Base-by-base conservation (phyloP, 2,329 filamentous ascomycete species). In the Hypoxylon sp. region DNA sequence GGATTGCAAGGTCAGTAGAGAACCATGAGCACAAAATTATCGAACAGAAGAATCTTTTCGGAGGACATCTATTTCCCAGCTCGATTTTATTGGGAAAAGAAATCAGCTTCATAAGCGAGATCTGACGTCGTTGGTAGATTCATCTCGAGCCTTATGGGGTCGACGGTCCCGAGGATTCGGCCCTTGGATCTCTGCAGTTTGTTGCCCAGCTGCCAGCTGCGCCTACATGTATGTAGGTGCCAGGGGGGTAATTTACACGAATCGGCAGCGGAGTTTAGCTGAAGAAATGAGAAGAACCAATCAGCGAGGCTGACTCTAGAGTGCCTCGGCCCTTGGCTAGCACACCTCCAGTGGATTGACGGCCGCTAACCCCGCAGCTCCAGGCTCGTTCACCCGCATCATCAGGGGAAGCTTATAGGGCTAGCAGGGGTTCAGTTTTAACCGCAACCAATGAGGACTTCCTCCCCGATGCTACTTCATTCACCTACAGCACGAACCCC, bases 311-410 rank as follows among this genome's bases (percentile, higher is more conserved):
- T 9, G 48, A 52, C 12, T 49, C 57, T 18, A 8, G 18, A 52
- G 45, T 18, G 32, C 16, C 49, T 33, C 28, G 45, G 45, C 5
- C 16, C 51, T 56, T 40, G 36, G 54, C 49, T 64, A 58, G 53
- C 32, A 38, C 18, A 12, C 11, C 24, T 53, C 26, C 49, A 53
- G 44, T 51, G 24, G 22, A 56, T 33, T 38, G 16, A 66, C 48
- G 53, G 63, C 63, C 59, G 55, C 62, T 68, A 68, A 68, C 63
- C 66, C 66, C 66, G 66, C 66, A 46, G 42, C 50, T 54, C 55
- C 52, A 48, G 61, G 28, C 48, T 59, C 44, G 33, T 44, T 54
- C 52, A 40, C 33, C 30, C 45, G 24, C 48, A 22, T 51, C 16
- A 38, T 45, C 28, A 22, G 24, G 59, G 59, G 40, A 32, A 36